phyloP scores from a whole-genome alignment of 768 basidiomycete species.

The Phaeotremella skinneri region DNA sequence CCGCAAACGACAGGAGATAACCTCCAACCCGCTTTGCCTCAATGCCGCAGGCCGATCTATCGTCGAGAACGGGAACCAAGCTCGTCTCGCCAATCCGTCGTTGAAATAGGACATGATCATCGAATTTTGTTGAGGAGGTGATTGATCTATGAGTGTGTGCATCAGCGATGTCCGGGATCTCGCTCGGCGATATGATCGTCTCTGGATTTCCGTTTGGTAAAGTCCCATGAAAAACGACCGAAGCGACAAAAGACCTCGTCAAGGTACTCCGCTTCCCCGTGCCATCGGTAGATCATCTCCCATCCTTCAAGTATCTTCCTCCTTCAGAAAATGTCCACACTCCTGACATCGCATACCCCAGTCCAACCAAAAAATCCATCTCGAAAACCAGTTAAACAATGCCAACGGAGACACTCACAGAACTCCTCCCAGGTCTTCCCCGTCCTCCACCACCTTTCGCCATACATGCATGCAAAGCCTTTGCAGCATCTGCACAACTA shows the following conservation, averaged over 20 bases:
- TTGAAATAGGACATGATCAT: background rate
- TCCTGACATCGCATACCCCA: too few relatives aligned
- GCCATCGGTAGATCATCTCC: too few relatives aligned
- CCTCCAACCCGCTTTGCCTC: background rate
- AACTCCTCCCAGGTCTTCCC: conserved; percentile 26
- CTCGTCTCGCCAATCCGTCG: background rate
- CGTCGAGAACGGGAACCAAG: background rate
- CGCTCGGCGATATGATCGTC: background rate
- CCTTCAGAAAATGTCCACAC: too few relatives aligned
- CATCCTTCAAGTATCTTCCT: too few relatives aligned
- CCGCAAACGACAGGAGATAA: background rate
- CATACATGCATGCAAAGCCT: conserved; percentile 49
- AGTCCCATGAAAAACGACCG: background rate
- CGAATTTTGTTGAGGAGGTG: conserved; percentile 32
- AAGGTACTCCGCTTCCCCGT: too few relatives aligned
- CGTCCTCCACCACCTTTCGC: conserved; percentile 21
- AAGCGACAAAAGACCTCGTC: background rate
- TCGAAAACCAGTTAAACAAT: background rate
- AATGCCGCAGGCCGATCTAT: background rate
- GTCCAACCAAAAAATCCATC: background rate
- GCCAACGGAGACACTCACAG: conserved; percentile 38
- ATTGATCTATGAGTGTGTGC: conserved; percentile 27
- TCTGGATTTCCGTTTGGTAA: background rate
- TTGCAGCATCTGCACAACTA: conserved; percentile 42
- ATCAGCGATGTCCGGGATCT: background rate